phyloP scores from a whole-genome alignment of 768 basidiomycete genomes.

The Lactarius sp. region DNA sequence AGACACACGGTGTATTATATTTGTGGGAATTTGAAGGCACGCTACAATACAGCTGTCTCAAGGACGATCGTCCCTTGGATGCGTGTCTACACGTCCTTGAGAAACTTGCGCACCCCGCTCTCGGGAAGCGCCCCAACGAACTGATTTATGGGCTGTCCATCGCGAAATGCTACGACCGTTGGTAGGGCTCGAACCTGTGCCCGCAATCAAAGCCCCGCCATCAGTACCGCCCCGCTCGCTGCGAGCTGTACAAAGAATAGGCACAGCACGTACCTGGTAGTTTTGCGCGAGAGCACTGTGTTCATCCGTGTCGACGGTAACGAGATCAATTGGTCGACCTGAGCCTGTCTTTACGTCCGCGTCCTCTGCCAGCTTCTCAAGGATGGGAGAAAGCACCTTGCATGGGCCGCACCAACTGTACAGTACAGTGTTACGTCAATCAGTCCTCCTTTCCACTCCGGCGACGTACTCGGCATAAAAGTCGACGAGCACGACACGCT shows the following conservation, averaged over 20 bases:
- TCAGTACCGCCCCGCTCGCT: neutral
- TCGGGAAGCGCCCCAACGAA: constrained; percentile 47
- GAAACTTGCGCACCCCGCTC: constrained; percentile 29
- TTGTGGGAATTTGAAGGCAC: neutral
- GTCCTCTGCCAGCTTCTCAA: constrained; percentile 54
- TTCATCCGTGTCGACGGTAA: constrained; percentile 63
- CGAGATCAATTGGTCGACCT: constrained; percentile 59
- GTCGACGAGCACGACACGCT: constrained; percentile 63
- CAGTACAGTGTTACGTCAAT: neutral
- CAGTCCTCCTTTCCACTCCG: neutral
- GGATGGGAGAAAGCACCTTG: constrained; percentile 62
- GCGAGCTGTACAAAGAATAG: neutral
- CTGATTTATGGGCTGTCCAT: constrained; percentile 51
- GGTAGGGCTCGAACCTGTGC: constrained; percentile 67
- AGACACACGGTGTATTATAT: neutral
- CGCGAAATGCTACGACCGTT: constrained; percentile 72
- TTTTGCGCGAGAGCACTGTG: constrained; percentile 47
- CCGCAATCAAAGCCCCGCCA: neutral
- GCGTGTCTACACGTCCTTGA: constrained; percentile 24
- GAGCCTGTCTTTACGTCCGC: constrained; percentile 42
- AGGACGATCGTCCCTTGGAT: neutral
- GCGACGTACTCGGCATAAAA: constrained; percentile 70
- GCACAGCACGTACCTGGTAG: constrained; percentile 40
- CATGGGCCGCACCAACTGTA: constrained; percentile 78
- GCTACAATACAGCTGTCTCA: neutral